These are phyloP conservation scores for Backusella liffmaniae DNA, from an alignment of 192 early-diverging fungal genomes.

Conservation along the genomic window DNA sequence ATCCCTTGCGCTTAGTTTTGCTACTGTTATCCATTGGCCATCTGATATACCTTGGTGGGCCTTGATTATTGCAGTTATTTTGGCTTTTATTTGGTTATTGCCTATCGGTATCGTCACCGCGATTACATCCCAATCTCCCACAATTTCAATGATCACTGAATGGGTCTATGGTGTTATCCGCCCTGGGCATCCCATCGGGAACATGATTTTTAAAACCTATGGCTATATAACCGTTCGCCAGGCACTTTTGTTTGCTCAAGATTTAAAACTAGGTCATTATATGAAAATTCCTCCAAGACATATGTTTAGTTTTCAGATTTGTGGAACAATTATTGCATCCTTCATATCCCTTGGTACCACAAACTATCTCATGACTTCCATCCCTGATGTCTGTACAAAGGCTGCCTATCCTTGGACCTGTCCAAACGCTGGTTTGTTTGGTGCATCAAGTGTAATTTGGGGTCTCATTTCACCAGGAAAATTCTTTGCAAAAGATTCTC, in stretches of 20 bases:
- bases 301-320: conserved; percentile 77
- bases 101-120: conserved; percentile 67
- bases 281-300: conserved; percentile 81
- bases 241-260: conserved; percentile 60
- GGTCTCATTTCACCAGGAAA: conserved; percentile 72
- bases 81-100: conserved; percentile 53
- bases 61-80: conserved; percentile 47
- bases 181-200: conserved; percentile 60
- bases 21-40: conserved; percentile 45
- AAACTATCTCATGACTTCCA: conserved; percentile 61
- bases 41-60: conserved; percentile 63
- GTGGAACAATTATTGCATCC: conserved; percentile 68
- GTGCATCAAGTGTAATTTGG: conserved; percentile 77
- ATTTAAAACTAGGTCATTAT: conserved; percentile 78
- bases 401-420: conserved; percentile 68
- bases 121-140: conserved; percentile 55
- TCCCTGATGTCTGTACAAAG: conserved; percentile 55
- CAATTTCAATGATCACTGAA: conserved; percentile 67
- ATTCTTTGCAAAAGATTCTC: conserved; percentile 56
- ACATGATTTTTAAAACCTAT: conserved; percentile 73
- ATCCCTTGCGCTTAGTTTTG: conserved; percentile 50
- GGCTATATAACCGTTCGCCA: conserved; percentile 58
- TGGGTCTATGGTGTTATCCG: conserved; percentile 62
- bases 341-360: conserved; percentile 70
- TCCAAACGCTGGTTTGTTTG: conserved; percentile 55